Base-by-base conservation (phyloP, 148 eudicot species). In the Silene uniflora region DNA sequence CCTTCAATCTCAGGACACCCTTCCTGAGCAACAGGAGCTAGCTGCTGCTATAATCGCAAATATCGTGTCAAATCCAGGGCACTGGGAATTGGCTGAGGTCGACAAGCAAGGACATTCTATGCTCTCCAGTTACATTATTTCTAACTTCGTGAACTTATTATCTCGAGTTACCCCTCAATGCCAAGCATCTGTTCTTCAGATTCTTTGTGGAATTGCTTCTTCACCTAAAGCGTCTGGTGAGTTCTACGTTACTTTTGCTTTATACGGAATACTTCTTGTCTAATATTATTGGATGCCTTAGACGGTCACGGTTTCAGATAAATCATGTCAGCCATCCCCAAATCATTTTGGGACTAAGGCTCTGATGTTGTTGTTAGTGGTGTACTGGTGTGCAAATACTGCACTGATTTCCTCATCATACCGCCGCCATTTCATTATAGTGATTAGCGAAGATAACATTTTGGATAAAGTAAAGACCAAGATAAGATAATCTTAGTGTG, bases 201-300 rank as follows among this genome's bases (percentile, higher is more conserved):
- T 89, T 73, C 82, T 89, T n/a, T 87, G 72, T 72, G 88, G 89
- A 58, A 84, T 87, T 46, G 90, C 88, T 73, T 80, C 89, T 42
- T 89, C 93, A 29, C 90, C 93, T 55, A 86, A 84, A 74, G 89
- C 90, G 75, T 82, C 85, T 76, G 93, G 93, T 89, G 78, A 72
- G 81, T 29, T 70, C 59, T 58, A 18, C 11, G 7, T 62, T 69
- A 59, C 70, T 72, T 66, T 69, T 32, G 3, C 27, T 62, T 19
- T 8, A 29, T n/a, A n/a, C n/a, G n/a, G n/a, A n/a, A n/a, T n/a
- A n/a, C n/a, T n/a, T n/a, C n/a, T n/a, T n/a, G n/a, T n/a, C n/a
- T n/a, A n/a, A n/a, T n/a, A n/a, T n/a, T n/a, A n/a, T n/a, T n/a
- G n/a, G n/a, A n/a, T n/a, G n/a, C n/a, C n/a, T n/a, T n/a, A n/a